Percentiles rank a stretch among this genome's conserved stretches.
Conservation (phyloP, 1,139 yeast genomes). For the Eremothecium coryli region DNA sequence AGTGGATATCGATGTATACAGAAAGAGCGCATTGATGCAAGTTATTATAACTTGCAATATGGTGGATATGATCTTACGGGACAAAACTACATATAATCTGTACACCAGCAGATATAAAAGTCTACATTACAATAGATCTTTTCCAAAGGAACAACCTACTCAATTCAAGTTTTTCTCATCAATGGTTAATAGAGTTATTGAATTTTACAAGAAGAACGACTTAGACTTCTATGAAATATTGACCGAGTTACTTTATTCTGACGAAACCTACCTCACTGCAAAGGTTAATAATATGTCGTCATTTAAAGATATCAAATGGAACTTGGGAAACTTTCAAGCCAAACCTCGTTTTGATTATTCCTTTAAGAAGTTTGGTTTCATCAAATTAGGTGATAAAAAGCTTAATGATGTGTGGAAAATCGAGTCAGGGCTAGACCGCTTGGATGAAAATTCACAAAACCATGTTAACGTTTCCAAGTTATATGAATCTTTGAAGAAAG, state of each 20-base stretch:
- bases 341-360: constrained; percentile 12
- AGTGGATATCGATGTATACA: constrained; percentile 19
- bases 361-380: constrained; percentile 28
- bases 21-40: constrained; percentile 26
- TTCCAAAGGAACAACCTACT: constrained; percentile 9
- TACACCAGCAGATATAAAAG: constrained; percentile 16
- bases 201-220: constrained; percentile 23
- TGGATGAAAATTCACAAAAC: constrained; percentile 8
- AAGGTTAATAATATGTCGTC: constrained; percentile 3
- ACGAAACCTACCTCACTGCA: constrained; percentile 12
- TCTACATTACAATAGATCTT: constrained; percentile 13
- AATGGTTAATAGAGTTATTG: constrained; percentile 16
- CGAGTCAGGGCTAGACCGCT: constrained; percentile 20
- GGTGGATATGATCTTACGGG: constrained; percentile 17
- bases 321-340: constrained; percentile 2
- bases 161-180: constrained; percentile 15
- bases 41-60: constrained; percentile 16
- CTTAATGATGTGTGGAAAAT: constrained; percentile 28
- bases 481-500: constrained; percentile 11
- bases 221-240: constrained; percentile 16
- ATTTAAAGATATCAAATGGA: constrained; percentile 16
- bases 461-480: constrained; percentile 12
- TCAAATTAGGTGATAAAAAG: constrained; percentile 27
- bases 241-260: constrained; percentile 12
- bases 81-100: constrained; percentile 16